Percentiles rank a stretch among this genome's conserved stretches.
These are phyloP conservation scores for Pulveroboletus sp. DNA, from an alignment of 768 basidiomycete genomes.

Conservation along the genomic window DNA sequence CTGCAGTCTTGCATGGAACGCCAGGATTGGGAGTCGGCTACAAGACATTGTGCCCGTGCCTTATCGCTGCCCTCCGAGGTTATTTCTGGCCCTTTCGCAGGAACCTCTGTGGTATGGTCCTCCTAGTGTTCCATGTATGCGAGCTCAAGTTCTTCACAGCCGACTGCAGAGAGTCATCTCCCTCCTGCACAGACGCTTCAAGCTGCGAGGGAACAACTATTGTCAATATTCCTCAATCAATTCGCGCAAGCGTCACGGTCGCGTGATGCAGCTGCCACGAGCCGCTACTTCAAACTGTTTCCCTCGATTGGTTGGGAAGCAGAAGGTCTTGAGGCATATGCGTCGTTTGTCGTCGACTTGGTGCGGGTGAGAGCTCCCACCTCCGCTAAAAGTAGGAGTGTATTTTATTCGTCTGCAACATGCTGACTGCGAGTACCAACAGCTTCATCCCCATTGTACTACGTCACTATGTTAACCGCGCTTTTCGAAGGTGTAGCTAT, in stretches of 20 bases:
- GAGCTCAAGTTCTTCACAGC: constrained; percentile 43
- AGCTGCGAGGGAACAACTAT: constrained; percentile 65
- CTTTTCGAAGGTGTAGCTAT: constrained; percentile 93
- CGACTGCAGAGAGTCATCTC: constrained; percentile 81
- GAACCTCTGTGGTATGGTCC: constrained; percentile 73
- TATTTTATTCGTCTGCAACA: constrained; percentile 5
- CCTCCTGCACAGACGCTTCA: constrained; percentile 84
- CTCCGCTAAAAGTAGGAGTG: constrained; percentile 69
- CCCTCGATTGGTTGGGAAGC: constrained; percentile 92
- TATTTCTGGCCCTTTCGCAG: constrained; percentile 80
- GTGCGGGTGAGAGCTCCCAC: constrained; percentile 74
- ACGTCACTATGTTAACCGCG: constrained; percentile 82
- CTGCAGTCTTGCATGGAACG: constrained; percentile 60
- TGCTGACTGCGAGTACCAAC: constrained; percentile 9
- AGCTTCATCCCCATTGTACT: constrained; percentile 93
- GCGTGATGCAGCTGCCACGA: constrained; percentile 81
- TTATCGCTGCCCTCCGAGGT: constrained; percentile 80
- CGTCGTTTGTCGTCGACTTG: constrained; percentile 86
- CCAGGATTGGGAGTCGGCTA: constrained; percentile 94
- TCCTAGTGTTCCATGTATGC: not conserved
- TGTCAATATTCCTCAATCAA: constrained; percentile 70
- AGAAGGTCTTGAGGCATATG: constrained; percentile 89
- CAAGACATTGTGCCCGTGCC: constrained; percentile 84
- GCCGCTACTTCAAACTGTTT: constrained; percentile 95
- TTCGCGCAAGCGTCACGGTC: constrained; percentile 79